These are phyloP conservation scores for Coffea canephora DNA, from an alignment of 257 asterid species.

Conservation along the genomic window DNA sequence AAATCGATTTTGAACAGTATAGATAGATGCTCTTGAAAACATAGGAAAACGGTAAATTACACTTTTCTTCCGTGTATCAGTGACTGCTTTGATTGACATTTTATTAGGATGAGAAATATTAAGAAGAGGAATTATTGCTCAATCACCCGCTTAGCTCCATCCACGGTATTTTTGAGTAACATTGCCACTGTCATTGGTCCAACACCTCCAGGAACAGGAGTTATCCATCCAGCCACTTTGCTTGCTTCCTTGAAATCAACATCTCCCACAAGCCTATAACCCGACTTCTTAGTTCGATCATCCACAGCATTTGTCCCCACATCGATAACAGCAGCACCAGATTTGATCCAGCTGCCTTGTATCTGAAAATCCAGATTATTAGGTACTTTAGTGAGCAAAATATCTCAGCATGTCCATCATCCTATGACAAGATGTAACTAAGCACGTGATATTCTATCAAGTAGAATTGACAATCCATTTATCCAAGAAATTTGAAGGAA, in stretches of 20 bases:
- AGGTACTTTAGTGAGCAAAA: background rate
- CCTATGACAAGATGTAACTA: background rate
- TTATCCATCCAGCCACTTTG: conserved; percentile 77
- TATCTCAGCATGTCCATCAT: background rate
- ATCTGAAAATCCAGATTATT: conserved; percentile 42
- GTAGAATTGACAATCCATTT: background rate
- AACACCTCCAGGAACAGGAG: conserved; percentile 98
- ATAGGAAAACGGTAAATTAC: background rate
- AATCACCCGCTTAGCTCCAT: conserved; percentile 77
- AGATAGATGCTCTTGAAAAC: background rate
- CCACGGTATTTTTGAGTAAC: conserved; percentile 85
- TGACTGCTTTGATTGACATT: background rate
- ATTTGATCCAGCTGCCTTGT: conserved; percentile 96
- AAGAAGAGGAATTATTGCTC: conserved; percentile 26
- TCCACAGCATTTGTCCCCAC: conserved; percentile 91
- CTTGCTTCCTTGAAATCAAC: conserved; percentile 82
- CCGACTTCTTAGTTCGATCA: conserved; percentile 72
- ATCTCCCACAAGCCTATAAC: conserved; percentile 94
- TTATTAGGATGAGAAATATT: background rate
- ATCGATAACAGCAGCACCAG: conserved; percentile 97
- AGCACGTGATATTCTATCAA: background rate
- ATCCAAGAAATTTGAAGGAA: background rate
- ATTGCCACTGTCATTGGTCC: conserved; percentile 98
- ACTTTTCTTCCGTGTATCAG: background rate
- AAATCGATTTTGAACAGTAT: background rate